These are phyloP conservation scores for Phaffomyces antillensis DNA, from an alignment of 805 yeast species.

Conservation along the genomic window DNA sequence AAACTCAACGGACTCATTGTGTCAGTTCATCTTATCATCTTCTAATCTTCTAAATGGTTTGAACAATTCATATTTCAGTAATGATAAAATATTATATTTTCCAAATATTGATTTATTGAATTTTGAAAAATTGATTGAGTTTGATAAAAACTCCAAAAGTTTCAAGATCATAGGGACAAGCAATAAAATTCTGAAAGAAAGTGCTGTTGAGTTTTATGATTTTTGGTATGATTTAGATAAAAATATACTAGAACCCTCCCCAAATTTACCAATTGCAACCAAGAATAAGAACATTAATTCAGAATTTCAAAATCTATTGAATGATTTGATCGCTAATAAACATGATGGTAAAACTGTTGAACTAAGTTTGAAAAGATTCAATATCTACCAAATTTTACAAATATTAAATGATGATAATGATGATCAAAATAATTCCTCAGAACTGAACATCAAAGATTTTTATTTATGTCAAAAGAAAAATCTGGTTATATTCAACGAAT, in stretches of 20 bases:
- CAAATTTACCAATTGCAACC: slow-evolving; percentile 9
- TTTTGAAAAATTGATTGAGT: slow-evolving; percentile 35
- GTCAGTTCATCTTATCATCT: slow-evolving; percentile 34
- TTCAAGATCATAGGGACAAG: slow-evolving; percentile 58
- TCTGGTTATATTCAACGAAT: slow-evolving; percentile 25
- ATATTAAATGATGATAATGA: slow-evolving; percentile 16
- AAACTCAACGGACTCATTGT: slow-evolving; percentile 33
- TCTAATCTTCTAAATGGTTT: slow-evolving; percentile 34
- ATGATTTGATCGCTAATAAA: slow-evolving; percentile 10
- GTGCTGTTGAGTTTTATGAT: slow-evolving; percentile 49
- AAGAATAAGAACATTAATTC: slow-evolving; percentile 14
- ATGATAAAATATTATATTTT: slow-evolving; percentile 34
- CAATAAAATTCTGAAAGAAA: slow-evolving; percentile 52
- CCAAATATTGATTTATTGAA: slow-evolving; percentile 60
- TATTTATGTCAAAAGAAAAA: slow-evolving; percentile 27
- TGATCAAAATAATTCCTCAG: slow-evolving; percentile 5
- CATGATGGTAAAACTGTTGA: slow-evolving; percentile 25
- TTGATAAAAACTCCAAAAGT: slow-evolving; percentile 9
- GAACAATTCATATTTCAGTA: slow-evolving; percentile 36
- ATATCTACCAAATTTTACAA: slow-evolving; percentile 26
- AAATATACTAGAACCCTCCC: slow-evolving; percentile 25
- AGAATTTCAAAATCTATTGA: slow-evolving; percentile 10
- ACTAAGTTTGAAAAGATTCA: slow-evolving; percentile 24
- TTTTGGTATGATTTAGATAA: slow-evolving; percentile 53
- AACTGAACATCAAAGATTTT: slow-evolving; percentile 24